A percentile compares a stretch with the other conserved stretches of the same genome.
Evolutionary conservation across 2,329 filamentous ascomycete species (phyloP).

Genomic region (Cryphonectria radicalis): DNA sequence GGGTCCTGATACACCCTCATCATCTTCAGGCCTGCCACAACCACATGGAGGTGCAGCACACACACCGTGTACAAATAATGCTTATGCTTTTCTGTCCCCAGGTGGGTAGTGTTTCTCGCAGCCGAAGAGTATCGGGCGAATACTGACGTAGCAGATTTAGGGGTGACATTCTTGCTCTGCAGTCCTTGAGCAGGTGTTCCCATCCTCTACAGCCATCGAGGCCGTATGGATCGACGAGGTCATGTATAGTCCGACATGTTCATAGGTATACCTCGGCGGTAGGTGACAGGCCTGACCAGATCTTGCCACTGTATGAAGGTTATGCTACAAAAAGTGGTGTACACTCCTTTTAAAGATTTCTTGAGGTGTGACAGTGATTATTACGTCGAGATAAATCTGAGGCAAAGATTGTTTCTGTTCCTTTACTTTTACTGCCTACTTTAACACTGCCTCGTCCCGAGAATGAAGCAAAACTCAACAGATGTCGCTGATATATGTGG

Average conservation of each 20-base stretch:
- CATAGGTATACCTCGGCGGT: too few relatives aligned
- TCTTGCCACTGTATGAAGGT: too few relatives aligned
- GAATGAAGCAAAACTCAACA: too few relatives aligned
- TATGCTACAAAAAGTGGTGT: neutral
- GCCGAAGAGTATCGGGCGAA: neutral
- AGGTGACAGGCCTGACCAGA: neutral
- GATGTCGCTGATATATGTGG: too few relatives aligned
- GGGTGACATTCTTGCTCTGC: neutral
- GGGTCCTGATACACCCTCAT: slow-evolving; percentile 14
- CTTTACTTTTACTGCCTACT: too few relatives aligned
- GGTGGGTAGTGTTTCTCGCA: too few relatives aligned
- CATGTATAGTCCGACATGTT: neutral
- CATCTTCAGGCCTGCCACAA: neutral
- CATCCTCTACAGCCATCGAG: neutral
- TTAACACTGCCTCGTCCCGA: too few relatives aligned
- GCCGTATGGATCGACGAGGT: neutral
- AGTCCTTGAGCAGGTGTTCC: neutral
- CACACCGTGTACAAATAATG: neutral
- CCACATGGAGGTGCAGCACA: too few relatives aligned
- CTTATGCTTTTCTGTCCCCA: neutral
- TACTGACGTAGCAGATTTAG: neutral
- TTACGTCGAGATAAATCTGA: too few relatives aligned
- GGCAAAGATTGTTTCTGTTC: too few relatives aligned
- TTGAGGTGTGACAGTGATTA: too few relatives aligned
- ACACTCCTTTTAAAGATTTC: too few relatives aligned